These are phyloP conservation scores for Sphaerulina populicola DNA, from an alignment of 2,329 filamentous ascomycete species.

Conservation along the genomic window DNA sequence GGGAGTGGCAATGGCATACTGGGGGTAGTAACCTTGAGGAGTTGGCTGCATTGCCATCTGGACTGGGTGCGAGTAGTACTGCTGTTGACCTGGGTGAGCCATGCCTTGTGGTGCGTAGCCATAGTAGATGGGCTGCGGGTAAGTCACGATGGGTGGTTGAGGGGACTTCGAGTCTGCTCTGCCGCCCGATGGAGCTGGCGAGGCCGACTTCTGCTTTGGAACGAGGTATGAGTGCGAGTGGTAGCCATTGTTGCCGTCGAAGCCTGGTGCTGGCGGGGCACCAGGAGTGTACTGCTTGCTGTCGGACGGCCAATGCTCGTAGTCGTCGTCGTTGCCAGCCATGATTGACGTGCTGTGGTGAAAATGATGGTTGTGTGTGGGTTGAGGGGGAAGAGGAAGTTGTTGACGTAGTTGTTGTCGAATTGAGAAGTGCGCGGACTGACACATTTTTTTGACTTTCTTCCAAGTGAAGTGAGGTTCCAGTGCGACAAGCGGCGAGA, in stretches of 20 bases:
- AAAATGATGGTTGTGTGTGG: constrained; percentile 1
- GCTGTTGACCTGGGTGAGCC: constrained; percentile 13
- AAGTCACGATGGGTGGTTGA: constrained; percentile 12
- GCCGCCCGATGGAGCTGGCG: constrained; percentile 5
- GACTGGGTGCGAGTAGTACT: constrained; percentile 19
- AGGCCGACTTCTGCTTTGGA: constrained; percentile 16
- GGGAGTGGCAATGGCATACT: constrained; percentile 13
- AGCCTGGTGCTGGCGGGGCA: constrained; percentile 18
- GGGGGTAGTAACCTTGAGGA: constrained; percentile 19
- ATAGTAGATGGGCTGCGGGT: constrained; percentile 19
- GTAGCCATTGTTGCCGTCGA: constrained; percentile 27
- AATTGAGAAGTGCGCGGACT: neutral
- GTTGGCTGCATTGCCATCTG: constrained; percentile 6
- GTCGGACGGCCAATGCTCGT: constrained; percentile 30
- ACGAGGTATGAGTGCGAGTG: constrained; percentile 24
- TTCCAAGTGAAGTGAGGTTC: constrained; percentile 10
- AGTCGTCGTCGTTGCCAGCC: constrained; percentile 19
- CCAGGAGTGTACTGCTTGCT: constrained; percentile 12
- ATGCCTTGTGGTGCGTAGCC: constrained; percentile 11
- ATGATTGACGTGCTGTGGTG: constrained; percentile 1
- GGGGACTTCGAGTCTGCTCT: constrained; percentile 11
- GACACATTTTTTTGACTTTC: constrained; percentile 8
- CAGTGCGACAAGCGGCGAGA: neutral
- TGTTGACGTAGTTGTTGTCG: constrained; percentile 6
- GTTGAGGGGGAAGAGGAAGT: constrained; percentile 11